phyloP scores from a whole-genome alignment of 2,329 filamentous ascomycete species.

The Penicillium decumbens region DNA sequence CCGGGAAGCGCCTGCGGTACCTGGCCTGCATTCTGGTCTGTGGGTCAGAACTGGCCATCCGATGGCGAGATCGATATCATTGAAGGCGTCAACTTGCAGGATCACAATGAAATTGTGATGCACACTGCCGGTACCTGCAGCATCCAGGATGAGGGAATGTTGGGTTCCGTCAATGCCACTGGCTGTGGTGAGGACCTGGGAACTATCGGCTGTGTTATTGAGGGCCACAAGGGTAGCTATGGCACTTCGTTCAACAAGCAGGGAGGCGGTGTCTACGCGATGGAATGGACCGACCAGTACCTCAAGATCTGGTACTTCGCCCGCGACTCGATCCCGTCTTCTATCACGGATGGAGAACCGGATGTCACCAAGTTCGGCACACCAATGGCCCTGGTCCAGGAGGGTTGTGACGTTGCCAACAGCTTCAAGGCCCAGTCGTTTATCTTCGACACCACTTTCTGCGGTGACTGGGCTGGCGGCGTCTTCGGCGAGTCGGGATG shows the following conservation, averaged over 20 bases:
- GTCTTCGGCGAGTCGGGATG: constrained; percentile 50
- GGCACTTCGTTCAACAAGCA: constrained; percentile 52
- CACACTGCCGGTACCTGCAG: constrained; percentile 47
- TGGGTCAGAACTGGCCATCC: constrained; percentile 40
- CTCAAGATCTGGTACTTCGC: constrained; percentile 53
- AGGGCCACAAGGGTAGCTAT: constrained; percentile 42
- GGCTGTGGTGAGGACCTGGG: constrained; percentile 46
- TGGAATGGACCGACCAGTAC: constrained; percentile 44
- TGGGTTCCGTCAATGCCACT: constrained; percentile 46
- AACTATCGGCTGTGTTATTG: constrained; percentile 40
- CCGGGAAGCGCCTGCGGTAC: constrained; percentile 47
- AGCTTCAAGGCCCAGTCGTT: constrained; percentile 42
- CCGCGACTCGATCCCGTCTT: constrained; percentile 42
- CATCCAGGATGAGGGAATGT: constrained; percentile 45
- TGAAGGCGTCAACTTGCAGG: constrained; percentile 48
- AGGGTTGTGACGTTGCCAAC: constrained; percentile 39
- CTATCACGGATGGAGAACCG: constrained; percentile 43
- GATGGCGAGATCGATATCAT: constrained; percentile 51
- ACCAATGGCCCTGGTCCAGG: constrained; percentile 44
- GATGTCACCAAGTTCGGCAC: constrained; percentile 45
- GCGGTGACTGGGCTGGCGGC: constrained; percentile 52
- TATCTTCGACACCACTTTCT: constrained; percentile 52
- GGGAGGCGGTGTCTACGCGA: constrained; percentile 49
- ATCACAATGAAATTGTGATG: constrained; percentile 45
- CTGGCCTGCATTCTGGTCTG: constrained; percentile 50